phyloP scores from a whole-genome alignment of 208 protist species.

The Angomonas desouzai region DNA sequence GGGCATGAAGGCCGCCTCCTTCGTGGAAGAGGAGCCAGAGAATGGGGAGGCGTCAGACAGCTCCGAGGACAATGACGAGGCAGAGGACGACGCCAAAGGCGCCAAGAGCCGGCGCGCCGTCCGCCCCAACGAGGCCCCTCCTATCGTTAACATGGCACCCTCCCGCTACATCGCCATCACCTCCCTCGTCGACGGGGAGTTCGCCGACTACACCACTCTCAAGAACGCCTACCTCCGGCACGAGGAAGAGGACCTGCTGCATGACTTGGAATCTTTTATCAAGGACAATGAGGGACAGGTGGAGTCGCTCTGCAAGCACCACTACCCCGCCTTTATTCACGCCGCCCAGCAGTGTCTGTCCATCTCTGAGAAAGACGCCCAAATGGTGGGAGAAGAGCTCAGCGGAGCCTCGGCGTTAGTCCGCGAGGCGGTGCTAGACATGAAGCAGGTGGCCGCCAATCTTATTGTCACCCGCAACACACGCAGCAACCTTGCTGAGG shows the following conservation, averaged over 20 bases:
- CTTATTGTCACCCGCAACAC: constrained; percentile 61
- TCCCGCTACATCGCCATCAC: constrained; percentile 81
- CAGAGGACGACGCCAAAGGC: constrained; percentile 26
- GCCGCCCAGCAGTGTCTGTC: constrained; percentile 76
- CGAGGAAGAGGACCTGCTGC: constrained; percentile 73
- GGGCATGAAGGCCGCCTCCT: constrained; percentile 17
- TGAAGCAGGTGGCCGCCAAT: constrained; percentile 65
- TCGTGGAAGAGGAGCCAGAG: constrained; percentile 17
- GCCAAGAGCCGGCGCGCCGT: constrained; percentile 10
- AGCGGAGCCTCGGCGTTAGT: constrained; percentile 70
- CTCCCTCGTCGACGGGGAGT: constrained; percentile 85
- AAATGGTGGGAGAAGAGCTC: constrained; percentile 83
- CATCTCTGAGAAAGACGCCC: constrained; percentile 79
- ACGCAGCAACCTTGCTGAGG: constrained; percentile 55
- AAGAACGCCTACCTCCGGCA: constrained; percentile 74
- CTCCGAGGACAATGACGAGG: constrained; percentile 22
- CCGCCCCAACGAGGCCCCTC: constrained; percentile 15
- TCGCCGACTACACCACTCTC: constrained; percentile 84
- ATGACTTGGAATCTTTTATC: constrained; percentile 74
- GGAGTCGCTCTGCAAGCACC: constrained; percentile 76
- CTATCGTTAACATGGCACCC: constrained; percentile 42
- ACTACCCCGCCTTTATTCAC: constrained; percentile 87
- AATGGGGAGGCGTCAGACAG: constrained; percentile 24
- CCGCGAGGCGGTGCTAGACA: constrained; percentile 61
- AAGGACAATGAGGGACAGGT: constrained; percentile 84